A percentile compares a stretch with the other conserved stretches of the same genome.
phyloP scores from a whole-genome alignment of 768 basidiomycete genomes.

The Tubosaeta brunneosetosa region DNA sequence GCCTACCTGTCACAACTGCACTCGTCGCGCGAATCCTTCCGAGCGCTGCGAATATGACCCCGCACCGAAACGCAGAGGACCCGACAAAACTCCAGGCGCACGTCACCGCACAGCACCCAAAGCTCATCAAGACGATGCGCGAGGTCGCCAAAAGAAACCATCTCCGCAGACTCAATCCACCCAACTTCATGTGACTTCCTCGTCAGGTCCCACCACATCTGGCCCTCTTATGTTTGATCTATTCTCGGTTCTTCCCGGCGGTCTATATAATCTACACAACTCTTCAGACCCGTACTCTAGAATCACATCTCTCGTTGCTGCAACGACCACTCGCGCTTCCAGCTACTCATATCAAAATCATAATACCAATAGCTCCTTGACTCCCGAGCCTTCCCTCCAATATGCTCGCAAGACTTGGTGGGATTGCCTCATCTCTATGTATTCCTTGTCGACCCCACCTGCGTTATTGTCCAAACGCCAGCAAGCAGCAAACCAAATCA shows the following conservation, averaged over 20 bases:
- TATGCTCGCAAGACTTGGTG: conserved; percentile 76
- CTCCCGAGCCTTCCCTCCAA: conserved; percentile 54
- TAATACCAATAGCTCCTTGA: conserved; percentile 11
- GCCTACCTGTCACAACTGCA: conserved; percentile 71
- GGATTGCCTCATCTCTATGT: conserved; percentile 62
- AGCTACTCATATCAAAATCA: conserved; percentile 6
- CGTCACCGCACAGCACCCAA: conserved; percentile 58
- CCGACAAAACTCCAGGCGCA: conserved; percentile 75
- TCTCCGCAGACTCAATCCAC: neutral
- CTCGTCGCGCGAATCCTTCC: conserved; percentile 37
- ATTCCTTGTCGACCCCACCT: conserved; percentile 35
- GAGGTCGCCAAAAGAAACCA: conserved; percentile 14
- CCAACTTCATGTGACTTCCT: neutral
- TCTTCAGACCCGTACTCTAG: neutral
- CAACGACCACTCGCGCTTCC: neutral
- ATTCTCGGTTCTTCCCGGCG: conserved; percentile 8
- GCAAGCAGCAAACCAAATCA: conserved; percentile 40
- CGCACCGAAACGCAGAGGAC: conserved; percentile 72
- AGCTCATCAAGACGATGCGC: conserved; percentile 28
- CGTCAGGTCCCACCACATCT: too few species aligned
- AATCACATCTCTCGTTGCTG: neutral
- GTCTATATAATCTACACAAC: conserved; percentile 1
- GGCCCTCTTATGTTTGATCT: conserved; percentile 3
- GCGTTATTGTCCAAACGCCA: conserved; percentile 43
- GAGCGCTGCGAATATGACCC: conserved; percentile 63